Base-by-base conservation (phyloP, 164 flowering plant genomes). In the Nymphaea colorata region DNA sequence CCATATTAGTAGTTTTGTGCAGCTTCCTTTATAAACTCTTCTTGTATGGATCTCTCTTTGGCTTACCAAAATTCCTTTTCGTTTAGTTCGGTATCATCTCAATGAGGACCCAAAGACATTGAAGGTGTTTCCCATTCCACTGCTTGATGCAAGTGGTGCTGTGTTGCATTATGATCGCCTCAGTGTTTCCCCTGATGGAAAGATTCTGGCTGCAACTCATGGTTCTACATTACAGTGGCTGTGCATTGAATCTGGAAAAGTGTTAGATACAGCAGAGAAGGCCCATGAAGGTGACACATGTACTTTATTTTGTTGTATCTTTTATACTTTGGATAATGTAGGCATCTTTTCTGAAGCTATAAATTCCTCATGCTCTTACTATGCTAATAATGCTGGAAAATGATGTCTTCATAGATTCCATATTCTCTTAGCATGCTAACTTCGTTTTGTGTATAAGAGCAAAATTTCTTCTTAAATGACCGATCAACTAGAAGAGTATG, bases 71-170 rank as follows among this genome's bases (percentile, higher is more conserved):
- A 7, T 64, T 64, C 42, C 42, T n/a, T 64, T 64, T 36, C 5
- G 10, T 62, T 55, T 57, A 94, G 99, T 94, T 80, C 94, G 99
- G 36, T 94, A 91, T 77, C 99, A 86, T 78, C 81, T 90, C 42
- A 93, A 90, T 70, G 99, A 94, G 84, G 99, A 94, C 69, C 98
- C 99, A 59, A 94, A 91, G 77, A 82, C 93, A 45, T 59, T 90
- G 84, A 91, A 87, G 85, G 91, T 85, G 76, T 88, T 91, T 67
- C 93, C 88, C 8, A 91, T 94, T 72, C 98, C 99, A 60, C 90
- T 91, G 66, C 82, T 72, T 60, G 96, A 86, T 77, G 74, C 88
- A 59, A 82, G 41, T 51, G 99, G 99, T 53, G 66, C 81, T 43
- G 61, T 87, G 41, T 67, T 90, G 83, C 83, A 81, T 44, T 94